Conservation (phyloP, 805 yeast genomes). For the Blastobotrys americana region DNA sequence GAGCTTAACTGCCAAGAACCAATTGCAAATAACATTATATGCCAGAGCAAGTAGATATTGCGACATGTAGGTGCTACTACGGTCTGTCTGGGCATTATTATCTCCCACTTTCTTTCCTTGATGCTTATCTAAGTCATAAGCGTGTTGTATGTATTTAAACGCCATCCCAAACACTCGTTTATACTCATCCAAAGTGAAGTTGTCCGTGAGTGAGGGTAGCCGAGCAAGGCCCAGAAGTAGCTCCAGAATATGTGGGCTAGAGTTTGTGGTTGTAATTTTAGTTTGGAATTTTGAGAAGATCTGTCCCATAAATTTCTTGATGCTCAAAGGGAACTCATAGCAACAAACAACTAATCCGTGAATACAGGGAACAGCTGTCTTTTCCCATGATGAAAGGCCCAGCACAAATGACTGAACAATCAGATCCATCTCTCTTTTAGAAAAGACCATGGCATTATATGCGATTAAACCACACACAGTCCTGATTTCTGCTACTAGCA, state of each 20-base stretch:
- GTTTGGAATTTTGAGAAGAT: conserved; percentile 69
- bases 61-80: conserved; percentile 36
- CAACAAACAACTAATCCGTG: conserved; percentile 72
- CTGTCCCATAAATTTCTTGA: conserved; percentile 60
- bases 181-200: conserved; percentile 69
- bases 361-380: conserved; percentile 68
- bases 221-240: conserved; percentile 60
- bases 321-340: conserved; percentile 68
- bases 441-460: conserved; percentile 40
- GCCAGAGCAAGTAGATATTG: conserved; percentile 59
- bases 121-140: conserved; percentile 38
- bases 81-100: conserved; percentile 43
- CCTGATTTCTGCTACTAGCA: conserved; percentile 59
- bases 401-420: conserved; percentile 49
- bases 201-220: conserved; percentile 58
- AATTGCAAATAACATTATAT: conserved; percentile 57
- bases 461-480: conserved; percentile 50
- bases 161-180: conserved; percentile 78
- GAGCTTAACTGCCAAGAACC: conserved; percentile 61
- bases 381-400: conserved; percentile 62
- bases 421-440: conserved; percentile 53
- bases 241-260: conserved; percentile 69
- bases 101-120: background rate
- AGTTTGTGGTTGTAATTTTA: conserved; percentile 59
- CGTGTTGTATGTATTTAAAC: conserved; percentile 68